Evolutionary conservation across 192 early-diverging fungal genomes (phyloP).

Genomic region (Entophlyctis helioformis): DNA sequence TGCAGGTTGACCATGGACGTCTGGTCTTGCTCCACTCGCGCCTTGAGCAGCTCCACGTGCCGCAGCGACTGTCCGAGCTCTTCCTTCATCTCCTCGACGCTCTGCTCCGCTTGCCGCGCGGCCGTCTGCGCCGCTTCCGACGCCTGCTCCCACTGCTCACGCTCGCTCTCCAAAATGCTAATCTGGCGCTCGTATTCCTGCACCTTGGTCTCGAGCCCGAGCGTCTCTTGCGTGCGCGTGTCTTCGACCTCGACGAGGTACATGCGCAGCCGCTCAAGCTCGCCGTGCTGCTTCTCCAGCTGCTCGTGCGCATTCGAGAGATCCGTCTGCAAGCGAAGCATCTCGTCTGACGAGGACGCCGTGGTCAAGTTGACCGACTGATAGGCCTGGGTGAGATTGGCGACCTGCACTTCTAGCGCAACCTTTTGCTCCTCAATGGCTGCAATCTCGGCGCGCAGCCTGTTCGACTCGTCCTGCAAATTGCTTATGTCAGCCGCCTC

Average conservation of each 20-base stretch:
- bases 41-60: slow-evolving; percentile 28
- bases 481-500: too few species aligned
- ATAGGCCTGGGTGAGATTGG: too few species aligned
- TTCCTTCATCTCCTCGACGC: slow-evolving; percentile 33
- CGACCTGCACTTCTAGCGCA: too few species aligned
- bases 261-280: slow-evolving; percentile 43
- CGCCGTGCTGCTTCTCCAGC: slow-evolving; percentile 26
- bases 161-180: slow-evolving; percentile 44
- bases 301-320: slow-evolving; percentile 27
- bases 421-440: too few species aligned
- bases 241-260: slow-evolving; percentile 54
- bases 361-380: too few species aligned
- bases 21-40: slow-evolving; percentile 43
- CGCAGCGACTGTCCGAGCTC: slow-evolving; percentile 28
- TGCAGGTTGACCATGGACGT: slow-evolving; percentile 68
- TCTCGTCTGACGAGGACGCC: too few species aligned
- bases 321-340: too few species aligned
- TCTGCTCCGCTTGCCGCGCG: slow-evolving; percentile 24
- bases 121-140: slow-evolving; percentile 38
- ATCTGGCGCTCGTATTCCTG: slow-evolving; percentile 41
- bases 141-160: slow-evolving; percentile 53
- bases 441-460: too few species aligned
- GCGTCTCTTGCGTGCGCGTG: slow-evolving; percentile 40
- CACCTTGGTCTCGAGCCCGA: slow-evolving; percentile 36
- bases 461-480: too few species aligned